Evolutionary conservation across 2,329 filamentous ascomycete species (phyloP), one percentile per base, ranked within the genome.

Genomic region (Colletotrichum higginsianum): DNA sequence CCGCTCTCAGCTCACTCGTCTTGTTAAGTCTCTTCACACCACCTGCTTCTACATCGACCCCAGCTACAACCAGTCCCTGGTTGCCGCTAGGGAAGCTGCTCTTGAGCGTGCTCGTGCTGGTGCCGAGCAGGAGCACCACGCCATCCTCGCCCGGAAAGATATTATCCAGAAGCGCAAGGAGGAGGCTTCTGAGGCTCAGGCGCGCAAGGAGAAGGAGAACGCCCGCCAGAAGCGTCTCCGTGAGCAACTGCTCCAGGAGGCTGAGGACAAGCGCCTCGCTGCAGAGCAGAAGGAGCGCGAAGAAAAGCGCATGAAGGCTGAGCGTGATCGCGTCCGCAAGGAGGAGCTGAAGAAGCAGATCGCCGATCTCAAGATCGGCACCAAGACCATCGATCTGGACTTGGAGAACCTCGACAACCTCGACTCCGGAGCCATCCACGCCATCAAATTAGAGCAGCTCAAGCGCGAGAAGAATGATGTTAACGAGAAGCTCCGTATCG

Each of bases 391-490:
- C 53, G 88, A 92, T 75, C 92, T 98, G 73, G 94, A 95, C 77
- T 84, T 94, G 67, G 92, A 93, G 67, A 91, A 98, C 77, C 87
- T 98, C 66, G 92, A 96, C 74, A 94, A 94, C 75, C 89, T 98
- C 68, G 95, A 98, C 83, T 94, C 92, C 82, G 95, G 94, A 82
- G 92, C 93, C 75, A 93, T 99, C 77, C 95, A 96, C 81, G 93
- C 94, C 76, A 93, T 99, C 85, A 98, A 98, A 88, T 90, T 99
- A 69, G 93, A 94, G 73, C 96, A 98, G 83, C 90, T 99, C 13
- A 96, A 98, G 85, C 95, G 96, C 77, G 96, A 98, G 87, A 99
- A 98, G 92, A 97, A 96, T 79, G 95, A 96, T 79, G 91, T 98
- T 76, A 94, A 93, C 75, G 95, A 98, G 84, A 94, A 93, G 81